Evolutionary conservation across 1,284 basidiomycete species (phyloP), one percentile per base, ranked within the genome.

Genomic region (Trichosporon ovoides): DNA sequence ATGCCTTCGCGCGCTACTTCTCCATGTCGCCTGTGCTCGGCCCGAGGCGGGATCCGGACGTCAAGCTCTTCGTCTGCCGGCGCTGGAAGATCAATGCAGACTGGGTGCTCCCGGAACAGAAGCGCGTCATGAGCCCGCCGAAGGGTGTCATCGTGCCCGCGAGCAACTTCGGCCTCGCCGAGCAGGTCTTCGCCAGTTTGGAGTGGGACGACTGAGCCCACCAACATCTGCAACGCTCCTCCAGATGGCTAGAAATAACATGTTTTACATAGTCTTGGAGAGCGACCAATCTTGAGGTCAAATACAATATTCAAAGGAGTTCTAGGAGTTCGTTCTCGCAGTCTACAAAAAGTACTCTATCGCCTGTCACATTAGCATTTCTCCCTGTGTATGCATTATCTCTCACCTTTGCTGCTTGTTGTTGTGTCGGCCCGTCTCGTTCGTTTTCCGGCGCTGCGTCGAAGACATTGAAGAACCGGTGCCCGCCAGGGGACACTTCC

Each of bases 391-490:
- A 46, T 56, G 57, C 52, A 57, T 55, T 38, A 24, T 49, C 13
- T 36, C 65, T 55, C 51, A 70, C 71, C 59, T 72, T 73, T 12
- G 59, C 63, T 54, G 68, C 65, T 59, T 71, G 70, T 61, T 76
- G 73, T 61, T 77, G 76, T 61, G 65, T 71, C 16, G 76, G 76
- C 28, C 76, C 76, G 59, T 78, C 76, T 24, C 75, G 66, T 69
- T 77, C 95, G 74, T 99, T 99, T 77, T 99, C 96, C 10, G 96
- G 96, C 4, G 96, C 96, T 3, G 96, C 96, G 68, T 96, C 91
- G 71, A 98, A 79, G 2, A 98, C 96, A 68, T 98, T 98, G 77
- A 98, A 98, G 78, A 89, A 93, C 82, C 91, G 90, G 52, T 80
- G 74, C 46, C 88, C 91, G 31, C 86, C 90, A 1, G 95, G 95